Conservation (phyloP, 2,329 filamentous ascomycete genomes). For the Diaporthe longicolla region DNA sequence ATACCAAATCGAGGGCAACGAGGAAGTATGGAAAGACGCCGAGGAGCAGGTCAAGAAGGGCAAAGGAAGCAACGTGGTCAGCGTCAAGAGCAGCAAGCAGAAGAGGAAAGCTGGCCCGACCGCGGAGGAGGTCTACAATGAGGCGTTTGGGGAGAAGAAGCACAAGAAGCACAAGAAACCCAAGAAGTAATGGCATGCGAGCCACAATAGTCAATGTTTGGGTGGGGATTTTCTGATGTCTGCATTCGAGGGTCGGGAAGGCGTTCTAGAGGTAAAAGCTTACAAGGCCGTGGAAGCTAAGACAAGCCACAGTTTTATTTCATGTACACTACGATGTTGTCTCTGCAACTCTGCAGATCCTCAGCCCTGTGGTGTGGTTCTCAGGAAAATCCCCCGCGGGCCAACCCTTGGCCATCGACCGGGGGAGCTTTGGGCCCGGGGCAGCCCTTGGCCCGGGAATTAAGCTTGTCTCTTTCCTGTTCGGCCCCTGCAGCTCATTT, state of each 20-base stretch:
- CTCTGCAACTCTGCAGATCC: constrained; percentile 34
- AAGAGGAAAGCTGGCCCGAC: constrained; percentile 80
- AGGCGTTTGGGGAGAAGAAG: constrained; percentile 67
- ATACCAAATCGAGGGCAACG: constrained; percentile 75
- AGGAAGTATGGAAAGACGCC: constrained; percentile 75
- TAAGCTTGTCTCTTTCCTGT: constrained; percentile 26
- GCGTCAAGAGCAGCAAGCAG: constrained; percentile 82
- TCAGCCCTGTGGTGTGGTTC: constrained; percentile 39
- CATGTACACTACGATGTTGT: not conserved
- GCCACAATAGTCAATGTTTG: not conserved
- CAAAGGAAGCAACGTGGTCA: constrained; percentile 76
- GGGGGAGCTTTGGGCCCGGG: not conserved
- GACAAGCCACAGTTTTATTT: not conserved
- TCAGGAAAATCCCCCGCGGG: not conserved
- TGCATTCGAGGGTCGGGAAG: constrained; percentile 24
- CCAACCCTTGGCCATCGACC: constrained; percentile 12
- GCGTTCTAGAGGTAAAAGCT: constrained; percentile 20
- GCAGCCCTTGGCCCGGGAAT: constrained; percentile 12
- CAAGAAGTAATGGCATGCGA: constrained; percentile 59
- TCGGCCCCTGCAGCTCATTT: constrained; percentile 41
- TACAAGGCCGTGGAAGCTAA: constrained; percentile 9
- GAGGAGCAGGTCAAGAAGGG: constrained; percentile 82
- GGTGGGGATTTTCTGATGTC: not conserved
- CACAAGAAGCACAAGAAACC: constrained; percentile 64
- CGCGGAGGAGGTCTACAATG: constrained; percentile 74